phyloP scores from a whole-genome alignment of 768 basidiomycete genomes.

The Termitomyces sp. region DNA sequence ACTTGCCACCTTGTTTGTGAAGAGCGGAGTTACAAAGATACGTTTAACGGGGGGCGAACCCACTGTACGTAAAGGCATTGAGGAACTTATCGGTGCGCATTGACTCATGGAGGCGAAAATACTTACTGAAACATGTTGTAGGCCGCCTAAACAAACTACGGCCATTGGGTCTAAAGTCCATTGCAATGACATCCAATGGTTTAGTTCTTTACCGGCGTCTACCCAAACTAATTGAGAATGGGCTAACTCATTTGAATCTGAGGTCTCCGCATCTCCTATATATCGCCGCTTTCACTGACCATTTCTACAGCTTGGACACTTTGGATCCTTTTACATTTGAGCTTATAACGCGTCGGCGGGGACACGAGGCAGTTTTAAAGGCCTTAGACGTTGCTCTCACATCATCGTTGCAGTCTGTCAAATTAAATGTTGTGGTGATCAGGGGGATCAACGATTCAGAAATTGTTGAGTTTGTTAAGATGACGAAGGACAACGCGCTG shows the following conservation, averaged over 20 bases:
- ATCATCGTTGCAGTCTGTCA: slow-evolving; percentile 54
- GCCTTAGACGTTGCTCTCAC: slow-evolving; percentile 61
- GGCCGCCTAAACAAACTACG: slow-evolving; percentile 63
- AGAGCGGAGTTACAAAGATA: slow-evolving; percentile 82
- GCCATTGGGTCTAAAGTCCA: slow-evolving; percentile 58
- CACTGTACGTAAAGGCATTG: slow-evolving; percentile 72
- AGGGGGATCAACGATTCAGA: slow-evolving; percentile 82
- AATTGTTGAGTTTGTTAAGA: slow-evolving; percentile 70
- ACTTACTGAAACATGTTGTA: slow-evolving; percentile 22
- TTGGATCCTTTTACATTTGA: slow-evolving; percentile 86
- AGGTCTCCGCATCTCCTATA: slow-evolving; percentile 33
- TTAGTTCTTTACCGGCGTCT: slow-evolving; percentile 71
- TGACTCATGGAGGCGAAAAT: not conserved
- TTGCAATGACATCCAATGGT: slow-evolving; percentile 88
- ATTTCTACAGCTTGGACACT: slow-evolving; percentile 66
- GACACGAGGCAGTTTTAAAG: slow-evolving; percentile 72
- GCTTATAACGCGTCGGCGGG: slow-evolving; percentile 76
- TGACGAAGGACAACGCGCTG: slow-evolving; percentile 60
- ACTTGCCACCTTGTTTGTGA: slow-evolving; percentile 73
- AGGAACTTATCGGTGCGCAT: slow-evolving; percentile 60
- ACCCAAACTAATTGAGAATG: slow-evolving; percentile 61
- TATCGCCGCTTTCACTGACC: not conserved
- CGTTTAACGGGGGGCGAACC: slow-evolving; percentile 88
- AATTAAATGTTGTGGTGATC: slow-evolving; percentile 83
- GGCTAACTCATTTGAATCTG: slow-evolving; percentile 73